Conservation (phyloP, 2,329 filamentous ascomycete genomes). For the Rhinocladiella similis region DNA sequence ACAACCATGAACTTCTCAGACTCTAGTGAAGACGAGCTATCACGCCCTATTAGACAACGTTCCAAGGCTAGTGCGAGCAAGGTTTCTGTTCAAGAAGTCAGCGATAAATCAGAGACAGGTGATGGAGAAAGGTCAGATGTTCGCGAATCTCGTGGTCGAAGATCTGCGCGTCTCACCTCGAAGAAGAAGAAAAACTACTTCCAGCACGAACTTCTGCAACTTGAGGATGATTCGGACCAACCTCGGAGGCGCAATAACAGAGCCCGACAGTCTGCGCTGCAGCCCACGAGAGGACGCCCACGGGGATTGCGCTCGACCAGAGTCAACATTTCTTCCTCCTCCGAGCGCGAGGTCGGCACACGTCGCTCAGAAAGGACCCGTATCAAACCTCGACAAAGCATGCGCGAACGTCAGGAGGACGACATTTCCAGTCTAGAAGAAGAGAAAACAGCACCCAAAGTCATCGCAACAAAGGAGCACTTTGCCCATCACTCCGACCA, state of each 20-base stretch:
- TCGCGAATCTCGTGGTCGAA: conserved; percentile 5
- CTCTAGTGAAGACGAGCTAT: conserved; percentile 16
- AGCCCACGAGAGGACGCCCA: conserved; percentile 1
- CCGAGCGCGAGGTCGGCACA: conserved; percentile 21
- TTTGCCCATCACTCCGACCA: conserved; percentile 65
- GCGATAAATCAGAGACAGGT: conserved; percentile 2
- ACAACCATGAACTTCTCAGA: conserved; percentile 21
- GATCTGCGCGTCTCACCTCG: conserved; percentile 19
- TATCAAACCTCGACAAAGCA: conserved; percentile 36
- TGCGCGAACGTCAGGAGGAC: conserved; percentile 53
- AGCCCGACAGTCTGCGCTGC: conserved; percentile 10
- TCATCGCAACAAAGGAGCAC: conserved; percentile 67
- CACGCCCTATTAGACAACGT: conserved; percentile 5
- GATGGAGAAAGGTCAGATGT: conserved; percentile 17
- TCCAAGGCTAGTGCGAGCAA: conserved; percentile 1
- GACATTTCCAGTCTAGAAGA: conserved; percentile 42
- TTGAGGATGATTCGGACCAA: conserved; percentile 17
- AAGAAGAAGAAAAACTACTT: conserved; percentile 7
- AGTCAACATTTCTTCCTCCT: conserved; percentile 5
- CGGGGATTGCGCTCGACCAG: not conserved
- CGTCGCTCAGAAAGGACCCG: conserved; percentile 37
- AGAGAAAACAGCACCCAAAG: conserved; percentile 51
- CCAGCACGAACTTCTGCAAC: conserved; percentile 12
- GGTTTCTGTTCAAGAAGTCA: conserved; percentile 1
- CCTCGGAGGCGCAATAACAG: conserved; percentile 20